Percentiles rank a stretch among this genome's conserved stretches.
Conservation (phyloP, 2,329 filamentous ascomycete genomes). For the Sodiomyces alkalinus region DNA sequence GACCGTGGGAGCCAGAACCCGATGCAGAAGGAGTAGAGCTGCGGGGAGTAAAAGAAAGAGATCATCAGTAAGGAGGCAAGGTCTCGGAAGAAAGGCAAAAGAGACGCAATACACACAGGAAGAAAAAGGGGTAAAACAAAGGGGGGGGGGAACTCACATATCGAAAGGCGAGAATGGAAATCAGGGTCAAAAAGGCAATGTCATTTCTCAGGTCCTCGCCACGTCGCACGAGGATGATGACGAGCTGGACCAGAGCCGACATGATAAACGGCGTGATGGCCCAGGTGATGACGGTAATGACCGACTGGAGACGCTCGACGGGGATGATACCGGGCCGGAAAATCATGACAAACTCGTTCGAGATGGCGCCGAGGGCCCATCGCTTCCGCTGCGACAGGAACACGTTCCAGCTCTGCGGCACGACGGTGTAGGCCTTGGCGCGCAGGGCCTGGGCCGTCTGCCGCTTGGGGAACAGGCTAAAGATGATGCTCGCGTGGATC, state of each 20-base stretch:
- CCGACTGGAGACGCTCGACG: conserved; percentile 27
- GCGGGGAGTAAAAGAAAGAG: conserved; percentile 2
- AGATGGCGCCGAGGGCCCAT: conserved; percentile 31
- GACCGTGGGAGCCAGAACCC: conserved; percentile 25
- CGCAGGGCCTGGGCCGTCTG: conserved; percentile 29
- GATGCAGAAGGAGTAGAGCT: conserved; percentile 25
- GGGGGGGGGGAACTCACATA: conserved; percentile 19
- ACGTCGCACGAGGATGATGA: conserved; percentile 18
- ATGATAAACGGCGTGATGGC: conserved; percentile 28
- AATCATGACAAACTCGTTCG: conserved; percentile 34
- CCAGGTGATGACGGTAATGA: conserved; percentile 31
- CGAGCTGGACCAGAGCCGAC: conserved; percentile 20
- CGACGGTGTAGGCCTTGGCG: conserved; percentile 30
- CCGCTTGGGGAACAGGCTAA: conserved; percentile 26
- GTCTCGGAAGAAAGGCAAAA: neutral
- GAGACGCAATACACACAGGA: neutral
- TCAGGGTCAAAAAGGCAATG: conserved; percentile 20
- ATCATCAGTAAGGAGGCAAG: neutral
- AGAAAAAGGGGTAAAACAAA: too few species aligned
- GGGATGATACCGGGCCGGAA: conserved; percentile 23
- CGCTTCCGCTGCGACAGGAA: conserved; percentile 33
- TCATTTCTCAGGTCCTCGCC: conserved; percentile 18
- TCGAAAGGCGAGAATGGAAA: conserved; percentile 20
- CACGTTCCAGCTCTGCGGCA: conserved; percentile 27
- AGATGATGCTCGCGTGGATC: conserved; percentile 32